These are phyloP conservation scores for Collariella sp. DNA, from an alignment of 495 filamentous ascomycete genomes.

Conservation along the genomic window DNA sequence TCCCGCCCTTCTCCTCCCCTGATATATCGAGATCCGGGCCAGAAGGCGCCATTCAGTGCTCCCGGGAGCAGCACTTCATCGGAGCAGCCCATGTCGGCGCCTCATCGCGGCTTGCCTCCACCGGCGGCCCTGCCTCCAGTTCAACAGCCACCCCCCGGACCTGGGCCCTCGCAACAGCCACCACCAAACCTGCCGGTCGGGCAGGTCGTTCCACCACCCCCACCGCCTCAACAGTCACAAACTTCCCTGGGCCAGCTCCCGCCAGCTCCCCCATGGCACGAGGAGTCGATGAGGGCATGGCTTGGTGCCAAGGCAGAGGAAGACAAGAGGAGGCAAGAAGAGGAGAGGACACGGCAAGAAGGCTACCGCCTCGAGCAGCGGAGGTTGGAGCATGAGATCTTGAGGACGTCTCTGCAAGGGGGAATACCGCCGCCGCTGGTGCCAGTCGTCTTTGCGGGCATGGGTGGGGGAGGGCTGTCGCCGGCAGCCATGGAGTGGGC, in stretches of 20 bases:
- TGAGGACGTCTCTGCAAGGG: slow-evolving; percentile 67
- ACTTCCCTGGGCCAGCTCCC: slow-evolving; percentile 48
- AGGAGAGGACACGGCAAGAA: slow-evolving; percentile 81
- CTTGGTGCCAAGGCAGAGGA: slow-evolving; percentile 77
- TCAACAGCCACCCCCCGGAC: slow-evolving; percentile 35
- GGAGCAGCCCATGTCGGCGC: slow-evolving; percentile 54
- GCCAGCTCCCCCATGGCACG: slow-evolving; percentile 61
- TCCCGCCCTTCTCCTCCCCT: slow-evolving; percentile 53
- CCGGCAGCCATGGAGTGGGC: slow-evolving; percentile 59
- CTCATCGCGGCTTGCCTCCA: slow-evolving; percentile 67
- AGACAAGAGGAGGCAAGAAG: slow-evolving; percentile 78
- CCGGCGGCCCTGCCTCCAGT: slow-evolving; percentile 63
- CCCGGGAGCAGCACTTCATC: slow-evolving; percentile 35
- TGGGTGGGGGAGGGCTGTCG: slow-evolving; percentile 54
- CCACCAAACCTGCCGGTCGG: slow-evolving; percentile 22
- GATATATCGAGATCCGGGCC: slow-evolving; percentile 41
- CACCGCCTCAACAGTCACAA: slow-evolving; percentile 34
- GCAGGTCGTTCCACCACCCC: slow-evolving; percentile 32
- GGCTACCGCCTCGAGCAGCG: slow-evolving; percentile 68
- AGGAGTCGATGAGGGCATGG: slow-evolving; percentile 78
- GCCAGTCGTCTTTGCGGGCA: slow-evolving; percentile 81
- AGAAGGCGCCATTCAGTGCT: slow-evolving; percentile 34
- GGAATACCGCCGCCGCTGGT: slow-evolving; percentile 82
- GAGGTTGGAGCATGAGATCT: slow-evolving; percentile 68
- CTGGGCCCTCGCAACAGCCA: slow-evolving; percentile 20